Conservation (phyloP, 2,329 filamentous ascomycete genomes). For the Scytalidium lignicola region DNA sequence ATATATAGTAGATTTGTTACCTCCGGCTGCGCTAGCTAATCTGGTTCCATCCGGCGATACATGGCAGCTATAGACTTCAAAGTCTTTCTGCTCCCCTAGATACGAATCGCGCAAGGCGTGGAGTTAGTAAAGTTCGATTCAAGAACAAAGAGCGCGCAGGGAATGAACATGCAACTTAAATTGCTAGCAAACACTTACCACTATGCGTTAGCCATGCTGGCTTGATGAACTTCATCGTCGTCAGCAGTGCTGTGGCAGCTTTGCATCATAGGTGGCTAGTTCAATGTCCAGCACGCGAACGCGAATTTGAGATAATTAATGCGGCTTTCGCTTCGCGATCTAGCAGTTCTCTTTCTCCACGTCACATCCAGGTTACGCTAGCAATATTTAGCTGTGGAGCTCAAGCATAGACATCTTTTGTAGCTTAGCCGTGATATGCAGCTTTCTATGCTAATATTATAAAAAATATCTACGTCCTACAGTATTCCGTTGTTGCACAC, state of each 20-base stretch:
- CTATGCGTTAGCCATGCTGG: slow-evolving; percentile 94
- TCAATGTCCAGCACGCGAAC: neutral
- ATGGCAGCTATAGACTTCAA: slow-evolving; percentile 97
- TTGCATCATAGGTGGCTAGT: slow-evolving; percentile 13
- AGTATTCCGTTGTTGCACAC: too few species aligned
- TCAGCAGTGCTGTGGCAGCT: slow-evolving; percentile 18
- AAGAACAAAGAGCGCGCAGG: slow-evolving; percentile 5
- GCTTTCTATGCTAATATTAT: too few species aligned
- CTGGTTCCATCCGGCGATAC: slow-evolving; percentile 90
- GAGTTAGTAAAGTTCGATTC: slow-evolving; percentile 19
- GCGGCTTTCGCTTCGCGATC: neutral
- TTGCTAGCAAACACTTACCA: slow-evolving; percentile 45
- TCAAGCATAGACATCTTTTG: too few species aligned
- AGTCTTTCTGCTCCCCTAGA: slow-evolving; percentile 90
- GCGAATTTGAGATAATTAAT: neutral
- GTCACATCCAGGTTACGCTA: too few species aligned
- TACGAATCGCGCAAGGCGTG: slow-evolving; percentile 20
- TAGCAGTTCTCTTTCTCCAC: neutral
- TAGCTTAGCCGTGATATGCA: too few species aligned
- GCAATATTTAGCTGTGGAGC: too few species aligned
- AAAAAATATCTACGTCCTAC: too few species aligned
- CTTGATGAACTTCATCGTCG: slow-evolving; percentile 79
- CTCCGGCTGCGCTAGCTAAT: slow-evolving; percentile 89
- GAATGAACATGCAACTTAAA: neutral
- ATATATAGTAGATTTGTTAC: slow-evolving; percentile 40